Evolutionary conservation across 345 rosid genomes (phyloP).

Genomic region (Microthlaspi erraticum): DNA sequence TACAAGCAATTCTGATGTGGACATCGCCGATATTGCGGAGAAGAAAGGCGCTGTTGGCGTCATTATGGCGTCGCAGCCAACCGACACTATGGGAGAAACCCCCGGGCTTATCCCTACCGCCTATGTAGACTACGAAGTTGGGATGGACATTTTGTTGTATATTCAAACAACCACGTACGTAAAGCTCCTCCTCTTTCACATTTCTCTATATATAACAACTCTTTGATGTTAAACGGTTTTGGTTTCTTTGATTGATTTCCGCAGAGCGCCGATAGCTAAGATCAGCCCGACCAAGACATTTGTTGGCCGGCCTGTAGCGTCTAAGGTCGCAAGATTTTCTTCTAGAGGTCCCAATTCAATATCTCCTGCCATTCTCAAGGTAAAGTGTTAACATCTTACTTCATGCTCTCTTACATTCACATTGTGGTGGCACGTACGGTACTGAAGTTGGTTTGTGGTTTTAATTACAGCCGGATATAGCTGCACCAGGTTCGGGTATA

Average conservation of each 20-base stretch:
- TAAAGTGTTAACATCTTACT: constrained; percentile 1
- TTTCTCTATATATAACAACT: not conserved
- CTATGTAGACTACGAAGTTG: constrained; percentile 65
- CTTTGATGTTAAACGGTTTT: not conserved
- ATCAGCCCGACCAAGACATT: constrained; percentile 57
- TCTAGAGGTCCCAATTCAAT: constrained; percentile 72
- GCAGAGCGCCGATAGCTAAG: constrained; percentile 65
- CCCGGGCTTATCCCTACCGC: constrained; percentile 49
- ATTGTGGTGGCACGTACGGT: not conserved
- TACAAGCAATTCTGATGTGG: constrained; percentile 10
- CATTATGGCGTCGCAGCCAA: constrained; percentile 56
- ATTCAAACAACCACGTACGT: constrained; percentile 54
- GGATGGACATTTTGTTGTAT: constrained; percentile 64
- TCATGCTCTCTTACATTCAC: not conserved
- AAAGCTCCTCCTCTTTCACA: not conserved
- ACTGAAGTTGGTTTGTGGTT: not conserved
- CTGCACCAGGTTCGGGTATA: constrained; percentile 76
- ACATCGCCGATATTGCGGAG: constrained; percentile 32
- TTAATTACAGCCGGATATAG: constrained; percentile 75
- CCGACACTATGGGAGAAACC: constrained; percentile 44
- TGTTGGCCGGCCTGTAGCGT: constrained; percentile 58
- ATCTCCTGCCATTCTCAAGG: constrained; percentile 76
- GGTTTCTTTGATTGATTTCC: not conserved
- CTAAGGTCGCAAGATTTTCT: constrained; percentile 66
- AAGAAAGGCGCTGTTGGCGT: constrained; percentile 55